A percentile compares a stretch with the other conserved stretches of the same genome.
These are phyloP conservation scores for Venustampulla echinocandica DNA, from an alignment of 495 filamentous ascomycete genomes.

Conservation along the genomic window DNA sequence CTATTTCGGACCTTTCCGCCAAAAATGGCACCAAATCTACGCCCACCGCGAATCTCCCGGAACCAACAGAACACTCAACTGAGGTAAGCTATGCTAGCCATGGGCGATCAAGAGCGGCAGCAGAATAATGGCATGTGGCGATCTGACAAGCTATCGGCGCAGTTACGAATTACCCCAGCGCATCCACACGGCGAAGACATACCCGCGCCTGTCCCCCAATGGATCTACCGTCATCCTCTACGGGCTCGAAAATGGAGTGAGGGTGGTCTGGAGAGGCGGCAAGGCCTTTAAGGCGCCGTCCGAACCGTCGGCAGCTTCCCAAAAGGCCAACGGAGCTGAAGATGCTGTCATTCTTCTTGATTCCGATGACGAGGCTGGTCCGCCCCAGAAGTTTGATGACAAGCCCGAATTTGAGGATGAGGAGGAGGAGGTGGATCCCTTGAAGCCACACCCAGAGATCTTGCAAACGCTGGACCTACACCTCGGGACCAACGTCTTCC, in stretches of 20 bases:
- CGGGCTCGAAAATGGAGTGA: slow-evolving; percentile 70
- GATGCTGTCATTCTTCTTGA: slow-evolving; percentile 71
- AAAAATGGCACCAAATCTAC: too few relatives aligned
- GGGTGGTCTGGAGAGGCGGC: slow-evolving; percentile 75
- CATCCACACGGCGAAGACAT: slow-evolving; percentile 61
- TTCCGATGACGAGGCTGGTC: slow-evolving; percentile 61
- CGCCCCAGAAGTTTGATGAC: slow-evolving; percentile 41
- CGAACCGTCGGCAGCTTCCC: slow-evolving; percentile 30
- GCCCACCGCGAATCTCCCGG: slow-evolving; percentile 10
- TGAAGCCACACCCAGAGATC: slow-evolving; percentile 42
- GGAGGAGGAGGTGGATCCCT: slow-evolving; percentile 42
- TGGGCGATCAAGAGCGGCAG: too few relatives aligned
- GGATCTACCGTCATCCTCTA: slow-evolving; percentile 79
- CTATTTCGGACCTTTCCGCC: too few relatives aligned
- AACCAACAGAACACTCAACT: slow-evolving; percentile 16
- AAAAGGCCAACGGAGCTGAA: slow-evolving; percentile 28
- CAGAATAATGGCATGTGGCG: too few relatives aligned
- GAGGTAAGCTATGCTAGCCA: slow-evolving; percentile 14
- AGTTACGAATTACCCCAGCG: slow-evolving; percentile 74
- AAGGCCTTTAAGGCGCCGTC: slow-evolving; percentile 45
- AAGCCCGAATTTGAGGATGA: slow-evolving; percentile 44
- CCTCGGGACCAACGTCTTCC: slow-evolving; percentile 51
- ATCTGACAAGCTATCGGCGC: background rate
- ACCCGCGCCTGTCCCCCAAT: slow-evolving; percentile 70
- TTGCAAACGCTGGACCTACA: slow-evolving; percentile 59